phyloP scores from a whole-genome alignment of 306 rosid genomes.

The Dryas octopetala region DNA sequence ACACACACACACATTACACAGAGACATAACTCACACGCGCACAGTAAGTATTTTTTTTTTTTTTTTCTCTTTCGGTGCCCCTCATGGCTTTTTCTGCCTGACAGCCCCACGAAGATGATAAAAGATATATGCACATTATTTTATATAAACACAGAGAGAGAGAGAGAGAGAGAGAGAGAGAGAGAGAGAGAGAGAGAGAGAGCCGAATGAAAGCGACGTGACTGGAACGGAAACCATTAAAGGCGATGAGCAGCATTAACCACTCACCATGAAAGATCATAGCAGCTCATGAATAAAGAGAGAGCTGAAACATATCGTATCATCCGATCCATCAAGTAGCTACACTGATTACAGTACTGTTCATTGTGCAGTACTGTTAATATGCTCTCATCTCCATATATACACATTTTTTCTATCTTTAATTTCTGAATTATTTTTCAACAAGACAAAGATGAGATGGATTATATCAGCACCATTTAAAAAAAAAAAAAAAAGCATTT shows the following conservation, averaged over 20 bases:
- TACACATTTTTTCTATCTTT: too few species aligned
- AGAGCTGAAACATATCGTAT: not conserved
- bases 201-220: constrained; percentile 71
- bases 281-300: constrained; percentile 4
- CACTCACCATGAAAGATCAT: constrained; percentile 26
- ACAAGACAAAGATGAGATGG: too few species aligned
- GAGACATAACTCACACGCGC: too few species aligned
- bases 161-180: constrained; percentile 28
- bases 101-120: constrained; percentile 72
- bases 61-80: constrained; percentile 45
- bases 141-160: constrained; percentile 32
- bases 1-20: not conserved
- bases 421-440: too few species aligned
- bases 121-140: constrained; percentile 36
- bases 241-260: constrained; percentile 31
- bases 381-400: too few species aligned
- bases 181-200: constrained; percentile 34
- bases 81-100: constrained; percentile 63
- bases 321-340: not conserved
- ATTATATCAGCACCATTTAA: too few species aligned
- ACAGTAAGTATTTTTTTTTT: not conserved
- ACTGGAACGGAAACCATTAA: constrained; percentile 79
- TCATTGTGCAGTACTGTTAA: not conserved
- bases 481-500: not conserved
- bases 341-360: not conserved